These are phyloP conservation scores for Aureobasidium lini DNA, from an alignment of 2,329 filamentous ascomycete species.

Conservation along the genomic window DNA sequence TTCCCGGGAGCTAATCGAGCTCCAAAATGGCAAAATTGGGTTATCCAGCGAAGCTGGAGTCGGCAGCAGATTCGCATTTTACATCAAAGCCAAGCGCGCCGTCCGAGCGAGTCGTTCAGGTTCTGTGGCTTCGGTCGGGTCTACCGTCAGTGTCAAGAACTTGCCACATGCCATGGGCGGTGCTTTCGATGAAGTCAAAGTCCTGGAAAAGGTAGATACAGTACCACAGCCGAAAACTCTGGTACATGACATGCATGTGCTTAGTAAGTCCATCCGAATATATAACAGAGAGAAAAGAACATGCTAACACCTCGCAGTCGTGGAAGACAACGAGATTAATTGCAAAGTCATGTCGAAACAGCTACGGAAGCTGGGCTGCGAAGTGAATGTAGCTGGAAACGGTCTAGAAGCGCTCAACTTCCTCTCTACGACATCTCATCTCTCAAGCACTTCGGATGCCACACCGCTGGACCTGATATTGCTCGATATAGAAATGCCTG, in stretches of 20 bases:
- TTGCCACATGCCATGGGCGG: neutral
- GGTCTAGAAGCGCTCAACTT: constrained; percentile 31
- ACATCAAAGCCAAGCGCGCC: constrained; percentile 43
- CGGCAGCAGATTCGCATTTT: constrained; percentile 60
- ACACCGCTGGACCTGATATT: constrained; percentile 46
- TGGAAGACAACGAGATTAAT: constrained; percentile 36
- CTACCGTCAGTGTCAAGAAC: neutral
- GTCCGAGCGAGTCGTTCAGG: neutral
- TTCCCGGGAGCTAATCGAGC: constrained; percentile 56
- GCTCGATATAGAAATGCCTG: constrained; percentile 78
- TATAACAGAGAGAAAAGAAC: no score
- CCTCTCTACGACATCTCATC: constrained; percentile 20
- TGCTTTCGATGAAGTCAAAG: constrained; percentile 1
- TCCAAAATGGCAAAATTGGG: constrained; percentile 62
- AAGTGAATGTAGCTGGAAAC: constrained; percentile 31
- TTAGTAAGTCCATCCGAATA: neutral
- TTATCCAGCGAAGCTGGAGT: constrained; percentile 50
- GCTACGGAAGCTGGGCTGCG: constrained; percentile 29
- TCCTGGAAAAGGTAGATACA: neutral
- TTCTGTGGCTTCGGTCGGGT: constrained; percentile 3
- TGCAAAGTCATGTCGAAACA: constrained; percentile 35
- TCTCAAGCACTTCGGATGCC: neutral
- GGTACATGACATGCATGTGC: constrained; percentile 13
- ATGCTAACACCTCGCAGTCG: constrained; percentile 15
- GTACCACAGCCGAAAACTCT: neutral